Conservation (phyloP, 345 rosid species). For the Lepidium didymum region DNA sequence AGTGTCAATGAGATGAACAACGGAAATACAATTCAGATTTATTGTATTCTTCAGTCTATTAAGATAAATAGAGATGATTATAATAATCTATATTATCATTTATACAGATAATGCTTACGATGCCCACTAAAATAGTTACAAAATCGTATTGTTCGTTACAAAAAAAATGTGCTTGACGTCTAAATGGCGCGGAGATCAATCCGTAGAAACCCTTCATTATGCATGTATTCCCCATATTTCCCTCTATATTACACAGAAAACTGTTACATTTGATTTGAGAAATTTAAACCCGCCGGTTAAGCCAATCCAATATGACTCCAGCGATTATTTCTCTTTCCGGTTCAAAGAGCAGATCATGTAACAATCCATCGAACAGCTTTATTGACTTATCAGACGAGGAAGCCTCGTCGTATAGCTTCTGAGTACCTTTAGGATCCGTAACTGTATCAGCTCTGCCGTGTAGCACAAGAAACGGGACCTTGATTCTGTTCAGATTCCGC, state of each 20-base stretch:
- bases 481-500: slow-evolving; percentile 49
- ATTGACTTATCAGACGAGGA: slow-evolving; percentile 67
- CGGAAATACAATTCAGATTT: too few relatives aligned
- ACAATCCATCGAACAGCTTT: slow-evolving; percentile 57
- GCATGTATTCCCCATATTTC: not conserved
- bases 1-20: too few relatives aligned
- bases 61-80: too few relatives aligned
- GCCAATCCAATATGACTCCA: slow-evolving; percentile 66
- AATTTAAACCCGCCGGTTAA: slow-evolving; percentile 41
- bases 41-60: too few relatives aligned
- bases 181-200: not conserved
- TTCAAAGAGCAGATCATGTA: slow-evolving; percentile 83
- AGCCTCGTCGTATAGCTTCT: slow-evolving; percentile 56
- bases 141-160: not conserved
- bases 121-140: not conserved
- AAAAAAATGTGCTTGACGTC: not conserved
- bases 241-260: not conserved
- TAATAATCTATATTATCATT: not conserved
- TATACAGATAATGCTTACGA: not conserved
- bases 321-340: slow-evolving; percentile 60
- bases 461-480: slow-evolving; percentile 64
- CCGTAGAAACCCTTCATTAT: not conserved
- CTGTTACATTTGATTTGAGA: not conserved
- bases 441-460: slow-evolving; percentile 83
- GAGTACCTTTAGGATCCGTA: slow-evolving; percentile 76